Percentiles rank a stretch among this genome's conserved stretches.
These are phyloP conservation scores for Antrodiella citrinella DNA, from an alignment of 768 basidiomycete genomes.

Conservation along the genomic window DNA sequence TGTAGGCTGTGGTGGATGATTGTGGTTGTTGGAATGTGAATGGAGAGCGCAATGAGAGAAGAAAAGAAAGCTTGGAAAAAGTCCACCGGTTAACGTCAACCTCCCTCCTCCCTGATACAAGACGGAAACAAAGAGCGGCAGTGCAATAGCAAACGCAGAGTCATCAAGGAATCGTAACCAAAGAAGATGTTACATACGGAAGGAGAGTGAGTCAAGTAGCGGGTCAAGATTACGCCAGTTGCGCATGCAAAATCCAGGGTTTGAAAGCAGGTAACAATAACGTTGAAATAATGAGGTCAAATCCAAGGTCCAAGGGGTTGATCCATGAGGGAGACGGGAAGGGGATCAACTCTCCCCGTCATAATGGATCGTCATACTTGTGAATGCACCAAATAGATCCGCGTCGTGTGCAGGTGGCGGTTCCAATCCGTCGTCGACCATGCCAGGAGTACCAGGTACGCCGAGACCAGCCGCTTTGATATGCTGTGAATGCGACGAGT, in stretches of 20 bases:
- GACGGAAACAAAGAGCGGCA: not conserved
- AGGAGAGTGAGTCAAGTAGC: no score
- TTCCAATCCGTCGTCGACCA: constrained; percentile 36
- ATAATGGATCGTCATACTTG: constrained; percentile 82
- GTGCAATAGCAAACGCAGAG: not conserved
- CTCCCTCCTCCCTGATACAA: no score
- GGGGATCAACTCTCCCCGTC: constrained; percentile 48
- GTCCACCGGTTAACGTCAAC: not conserved
- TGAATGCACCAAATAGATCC: constrained; percentile 83
- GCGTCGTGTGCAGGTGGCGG: constrained; percentile 27
- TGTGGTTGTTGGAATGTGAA: not conserved
- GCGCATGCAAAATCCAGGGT: not conserved
- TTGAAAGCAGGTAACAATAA: not conserved
- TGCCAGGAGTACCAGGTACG: constrained; percentile 30
- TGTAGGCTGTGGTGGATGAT: not conserved
- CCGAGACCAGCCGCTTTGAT: constrained; percentile 29
- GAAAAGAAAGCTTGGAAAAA: no score
- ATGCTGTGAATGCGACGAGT: not conserved
- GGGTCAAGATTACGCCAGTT: not conserved
- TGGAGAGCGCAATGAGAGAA: not conserved
- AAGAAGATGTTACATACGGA: not conserved
- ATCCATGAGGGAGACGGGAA: not conserved
- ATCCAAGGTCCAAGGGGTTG: not conserved
- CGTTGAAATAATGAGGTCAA: not conserved
- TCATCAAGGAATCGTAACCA: not conserved